Base-by-base conservation (phyloP, 2,329 filamentous ascomycete genomes). In the Lecanicillium sp. region DNA sequence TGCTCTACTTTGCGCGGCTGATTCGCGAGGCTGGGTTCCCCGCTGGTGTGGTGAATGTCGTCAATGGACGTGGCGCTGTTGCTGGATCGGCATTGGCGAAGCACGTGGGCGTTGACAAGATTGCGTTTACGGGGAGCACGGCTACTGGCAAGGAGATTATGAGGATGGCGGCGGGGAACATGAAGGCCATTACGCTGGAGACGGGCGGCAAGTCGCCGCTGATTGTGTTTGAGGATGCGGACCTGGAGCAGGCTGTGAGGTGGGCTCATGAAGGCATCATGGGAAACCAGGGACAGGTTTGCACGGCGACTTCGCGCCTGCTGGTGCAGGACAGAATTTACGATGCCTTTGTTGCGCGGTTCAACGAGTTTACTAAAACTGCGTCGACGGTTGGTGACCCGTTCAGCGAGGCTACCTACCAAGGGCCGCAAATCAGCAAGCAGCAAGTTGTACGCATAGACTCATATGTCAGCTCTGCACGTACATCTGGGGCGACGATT, bases 41-140 rank as follows among this genome's bases (percentile, higher is more conserved):
- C 7, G 74, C 81, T 1, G 82, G 82, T 32, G 81, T 87, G 5
- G 60, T 86, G 47, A 86, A 86, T 55, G 70, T 87, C 44, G 51
- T 85, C 41, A 84, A 82, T 44, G 83, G 82, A 2, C 65, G 74
- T 43, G 81, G 82, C 11, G 64, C 66, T 29, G 73, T 75, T 37
- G 75, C 79, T 1, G 82, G 82, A 9, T 68, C 76, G 4, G 78
- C 80, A 2, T 65, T 86, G 14, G 78, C 75, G 1, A 62, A 67
- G 33, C 82, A 86, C 54, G 58, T 71, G 7, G 70, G 70, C 20
- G 71, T 86, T 18, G 77, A 83, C 52, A 85, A 85, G 63, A 67
- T 86, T 43, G 79, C 81, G 0, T 87, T 87, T 48, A 86, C 82
- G 0, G 83, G 82, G 32, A 80, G 73, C 30, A 85, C 81, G 2